A percentile compares a stretch with the other conserved stretches of the same genome.
These are phyloP conservation scores for Thelephora ganbajun DNA, from an alignment of 768 basidiomycete species.

Conservation along the genomic window DNA sequence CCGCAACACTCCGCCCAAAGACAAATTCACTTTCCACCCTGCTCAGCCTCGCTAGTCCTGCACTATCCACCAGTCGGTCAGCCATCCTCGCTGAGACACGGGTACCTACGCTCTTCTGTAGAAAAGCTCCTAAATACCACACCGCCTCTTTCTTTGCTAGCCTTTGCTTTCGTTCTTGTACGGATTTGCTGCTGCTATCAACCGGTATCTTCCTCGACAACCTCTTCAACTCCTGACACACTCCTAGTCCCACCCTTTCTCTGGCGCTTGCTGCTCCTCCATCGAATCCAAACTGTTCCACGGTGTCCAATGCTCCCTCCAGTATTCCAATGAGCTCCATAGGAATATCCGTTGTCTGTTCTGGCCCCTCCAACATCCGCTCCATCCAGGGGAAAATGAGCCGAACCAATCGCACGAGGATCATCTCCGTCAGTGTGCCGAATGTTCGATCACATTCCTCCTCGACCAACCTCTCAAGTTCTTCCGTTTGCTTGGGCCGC, in stretches of 20 bases:
- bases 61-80: neutral
- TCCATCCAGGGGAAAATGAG: neutral
- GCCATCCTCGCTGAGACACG: neutral
- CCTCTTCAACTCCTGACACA: slow-evolving; percentile 2
- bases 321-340: neutral
- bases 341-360: neutral
- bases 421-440: neutral
- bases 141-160: slow-evolving; percentile 34
- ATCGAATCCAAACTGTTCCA: neutral
- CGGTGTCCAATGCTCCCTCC: neutral
- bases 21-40: neutral
- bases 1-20: neutral
- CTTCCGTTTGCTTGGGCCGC: neutral
- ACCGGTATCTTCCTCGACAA: slow-evolving; percentile 2
- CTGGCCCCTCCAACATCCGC: neutral
- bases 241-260: neutral
- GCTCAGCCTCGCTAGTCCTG: neutral
- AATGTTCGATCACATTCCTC: neutral
- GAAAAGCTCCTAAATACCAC: slow-evolving; percentile 37
- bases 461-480: neutral
- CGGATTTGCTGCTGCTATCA: neutral
- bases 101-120: slow-evolving; percentile 14
- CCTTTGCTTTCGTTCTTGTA: slow-evolving; percentile 18
- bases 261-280: neutral
- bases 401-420: neutral